Base-by-base conservation (phyloP, 306 rosid genomes). In the Phaseolus lunatus region DNA sequence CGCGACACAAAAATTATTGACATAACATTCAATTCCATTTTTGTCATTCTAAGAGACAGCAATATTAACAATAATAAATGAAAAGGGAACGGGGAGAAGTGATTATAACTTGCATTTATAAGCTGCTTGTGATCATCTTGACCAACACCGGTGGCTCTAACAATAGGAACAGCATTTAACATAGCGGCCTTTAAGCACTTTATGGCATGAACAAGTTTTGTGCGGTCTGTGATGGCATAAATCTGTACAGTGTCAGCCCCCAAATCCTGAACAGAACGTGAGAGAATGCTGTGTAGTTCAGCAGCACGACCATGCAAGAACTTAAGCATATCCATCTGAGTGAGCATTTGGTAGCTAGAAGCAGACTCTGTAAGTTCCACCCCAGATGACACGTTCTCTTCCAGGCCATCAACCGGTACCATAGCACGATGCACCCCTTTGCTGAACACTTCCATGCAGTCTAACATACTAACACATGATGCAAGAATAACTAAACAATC, bases 391-490 rank as follows among this genome's bases (percentile, higher is more conserved):
- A 64, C 45, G 64, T 81, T 87, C 57, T 81, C 85, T 64, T 71
- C 66, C 3, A 85, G 86, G 19, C 97, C 72, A 64, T 95, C 98
- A 0, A 81, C 9, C 0, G 97, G 98, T 2, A 92, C 90, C 85
- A 95, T 43, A 0, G 90, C 96, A 0, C 97, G 88, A 78, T 95
- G 98, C 63, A 92, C 90, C 20, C 98, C 97, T 84, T 88, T 95
- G 90, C 98, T 89, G 5, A 95, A 89, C 81, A 95, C 91, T 83
- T 95, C 93, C 98, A 92, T 88, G n/a, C 97, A 90, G 62, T 95
- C 98, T 49, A 92, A 24, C 56, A 89, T 5, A 63, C 98, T 95
- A 62, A 24, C 8, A 39, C 48, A 63, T 26, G 4, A 24, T 4
- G 22, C n/a, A 56, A 23, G 15, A 20, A 53, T 14, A 20, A 53